phyloP scores from a whole-genome alignment of 2,329 filamentous ascomycete genomes.

The Penicillium carneum region DNA sequence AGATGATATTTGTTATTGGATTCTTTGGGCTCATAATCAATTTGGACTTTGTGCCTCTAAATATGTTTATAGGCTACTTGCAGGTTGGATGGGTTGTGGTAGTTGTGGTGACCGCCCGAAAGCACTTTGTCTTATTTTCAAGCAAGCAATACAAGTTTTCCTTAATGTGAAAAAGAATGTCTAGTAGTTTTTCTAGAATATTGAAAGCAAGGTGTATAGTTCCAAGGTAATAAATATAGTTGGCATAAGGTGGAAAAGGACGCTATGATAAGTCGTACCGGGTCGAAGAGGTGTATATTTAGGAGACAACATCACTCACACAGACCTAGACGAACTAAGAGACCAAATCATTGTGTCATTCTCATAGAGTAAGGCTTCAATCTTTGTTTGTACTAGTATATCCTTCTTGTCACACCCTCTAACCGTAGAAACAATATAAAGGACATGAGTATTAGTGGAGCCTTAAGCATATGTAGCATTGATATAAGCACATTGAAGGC shows the following conservation, averaged over 20 bases:
- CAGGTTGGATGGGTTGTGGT: not conserved
- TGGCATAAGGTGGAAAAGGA: not conserved
- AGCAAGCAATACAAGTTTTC: not conserved
- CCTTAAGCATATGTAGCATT: not conserved
- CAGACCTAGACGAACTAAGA: not conserved
- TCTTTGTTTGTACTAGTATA: not conserved
- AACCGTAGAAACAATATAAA: not conserved
- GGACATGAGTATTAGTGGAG: not conserved
- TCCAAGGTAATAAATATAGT: not conserved
- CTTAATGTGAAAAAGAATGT: not conserved
- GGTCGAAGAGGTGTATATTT: not conserved
- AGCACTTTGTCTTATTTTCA: not conserved
- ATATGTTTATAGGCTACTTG: too few species aligned
- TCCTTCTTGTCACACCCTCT: not conserved
- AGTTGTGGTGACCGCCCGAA: not conserved
- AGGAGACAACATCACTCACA: not conserved
- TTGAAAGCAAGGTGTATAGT: rapidly evolving
- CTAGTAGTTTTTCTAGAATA: not conserved
- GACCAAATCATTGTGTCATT: not conserved
- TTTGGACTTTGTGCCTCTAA: not conserved
- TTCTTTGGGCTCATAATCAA: not conserved
- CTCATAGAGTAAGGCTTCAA: not conserved
- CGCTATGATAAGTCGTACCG: not conserved
- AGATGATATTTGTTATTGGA: too few species aligned
- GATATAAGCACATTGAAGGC: not conserved